Conservation (phyloP, 352 stramenopile genomes). For the Phytophthora palmivora region DNA sequence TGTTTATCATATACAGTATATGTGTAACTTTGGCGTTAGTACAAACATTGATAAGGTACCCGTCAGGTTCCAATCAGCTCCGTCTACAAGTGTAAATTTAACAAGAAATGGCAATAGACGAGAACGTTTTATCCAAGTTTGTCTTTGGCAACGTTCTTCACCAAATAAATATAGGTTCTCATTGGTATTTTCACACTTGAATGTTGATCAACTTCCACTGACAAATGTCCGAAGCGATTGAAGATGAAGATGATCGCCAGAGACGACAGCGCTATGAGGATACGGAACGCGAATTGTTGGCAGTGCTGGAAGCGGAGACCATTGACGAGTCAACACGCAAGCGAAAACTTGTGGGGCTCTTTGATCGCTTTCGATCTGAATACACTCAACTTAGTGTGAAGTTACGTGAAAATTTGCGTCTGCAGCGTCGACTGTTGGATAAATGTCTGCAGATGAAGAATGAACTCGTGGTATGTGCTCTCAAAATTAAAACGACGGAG, state of each 20-base stretch:
- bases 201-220: not conserved
- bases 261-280: constrained; percentile 45
- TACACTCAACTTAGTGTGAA: constrained; percentile 65
- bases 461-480: constrained; percentile 60
- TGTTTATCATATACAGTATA: no score
- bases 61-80: no score
- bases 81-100: no score
- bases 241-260: constrained; percentile 38
- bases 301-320: constrained; percentile 53
- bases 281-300: constrained; percentile 57
- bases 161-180: no score
- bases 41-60: no score
- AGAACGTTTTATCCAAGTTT: no score
- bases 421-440: constrained; percentile 65
- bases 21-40: no score
- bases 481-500: constrained; percentile 65
- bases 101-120: no score
- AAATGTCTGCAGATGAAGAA: constrained; percentile 82
- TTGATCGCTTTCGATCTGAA: constrained; percentile 71
- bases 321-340: constrained; percentile 62
- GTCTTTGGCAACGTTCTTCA: no score
- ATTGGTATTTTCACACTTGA: no score
- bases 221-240: constrained; percentile 2
- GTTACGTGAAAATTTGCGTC: constrained; percentile 57
- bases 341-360: constrained; percentile 65